phyloP scores from a whole-genome alignment of 352 stramenopile genomes.

The Globisporangium splendens region DNA sequence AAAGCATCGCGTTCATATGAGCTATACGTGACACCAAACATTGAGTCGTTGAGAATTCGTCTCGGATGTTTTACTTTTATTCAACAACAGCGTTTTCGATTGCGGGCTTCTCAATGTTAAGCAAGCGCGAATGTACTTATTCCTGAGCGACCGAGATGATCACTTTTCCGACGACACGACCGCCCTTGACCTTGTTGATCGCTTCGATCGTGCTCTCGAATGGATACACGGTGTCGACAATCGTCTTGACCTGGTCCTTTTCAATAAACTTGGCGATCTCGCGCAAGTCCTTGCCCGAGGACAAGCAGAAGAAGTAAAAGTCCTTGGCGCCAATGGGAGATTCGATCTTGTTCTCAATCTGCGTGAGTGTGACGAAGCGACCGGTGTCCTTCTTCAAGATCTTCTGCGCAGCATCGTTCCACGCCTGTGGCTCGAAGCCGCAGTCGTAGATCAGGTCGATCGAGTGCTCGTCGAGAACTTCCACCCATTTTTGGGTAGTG shows the following conservation, averaged over 20 bases:
- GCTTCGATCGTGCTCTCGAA: constrained; percentile 8
- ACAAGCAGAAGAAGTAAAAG: constrained; percentile 4
- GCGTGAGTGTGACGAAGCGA: constrained; percentile 25
- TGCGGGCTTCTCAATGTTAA: no score
- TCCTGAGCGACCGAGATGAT: constrained; percentile 9
- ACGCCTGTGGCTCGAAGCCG: constrained; percentile 23
- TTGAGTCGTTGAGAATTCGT: no score
- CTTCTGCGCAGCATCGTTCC: constrained; percentile 28
- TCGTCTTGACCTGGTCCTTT: constrained; percentile 2
- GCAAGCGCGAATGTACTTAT: no score
- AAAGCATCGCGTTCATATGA: no score
- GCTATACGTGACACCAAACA: no score
- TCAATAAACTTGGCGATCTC: constrained; percentile 5
- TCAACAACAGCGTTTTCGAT: no score
- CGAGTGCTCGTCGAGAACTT: constrained; percentile 24
- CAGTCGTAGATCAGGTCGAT: constrained; percentile 32
- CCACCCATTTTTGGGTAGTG: constrained; percentile 29
- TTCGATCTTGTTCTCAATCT: constrained; percentile 28
- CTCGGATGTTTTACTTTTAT: no score
- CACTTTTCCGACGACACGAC: constrained; percentile 7
- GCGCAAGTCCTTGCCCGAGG: constrained; percentile 1
- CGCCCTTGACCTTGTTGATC: constrained; percentile 10
- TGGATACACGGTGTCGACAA: constrained; percentile 4
- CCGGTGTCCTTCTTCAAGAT: constrained; percentile 23
- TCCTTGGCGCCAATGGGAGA: constrained; percentile 39